Conservation (phyloP, 257 asterid species). For the Schizonepeta tenuifolia region DNA sequence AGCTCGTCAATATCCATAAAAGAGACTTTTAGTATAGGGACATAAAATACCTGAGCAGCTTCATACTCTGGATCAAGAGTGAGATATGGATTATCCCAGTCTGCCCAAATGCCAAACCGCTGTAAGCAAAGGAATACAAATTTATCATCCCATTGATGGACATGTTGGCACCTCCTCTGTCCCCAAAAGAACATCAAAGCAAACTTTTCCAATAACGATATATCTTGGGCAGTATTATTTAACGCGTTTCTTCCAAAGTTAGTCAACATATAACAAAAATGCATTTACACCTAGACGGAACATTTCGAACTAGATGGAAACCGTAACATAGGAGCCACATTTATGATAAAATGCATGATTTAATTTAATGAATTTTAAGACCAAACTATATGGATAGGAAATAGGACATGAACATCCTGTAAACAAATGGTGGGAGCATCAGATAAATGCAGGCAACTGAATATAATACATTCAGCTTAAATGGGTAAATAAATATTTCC, state of each 20-base stretch:
- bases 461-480: slow-evolving; percentile 3
- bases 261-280: slow-evolving; percentile 5
- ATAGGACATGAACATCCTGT: neutral
- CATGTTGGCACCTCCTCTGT: too few relatives aligned
- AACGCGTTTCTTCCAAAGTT: neutral
- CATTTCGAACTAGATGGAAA: slow-evolving; percentile 19
- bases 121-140: slow-evolving; percentile 42
- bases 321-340: slow-evolving; percentile 17
- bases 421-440: slow-evolving; percentile 13
- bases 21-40: slow-evolving; percentile 8
- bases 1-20: slow-evolving; percentile 24
- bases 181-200: too few relatives aligned
- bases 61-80: slow-evolving; percentile 99
- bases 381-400: slow-evolving; percentile 16
- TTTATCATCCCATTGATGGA: slow-evolving; percentile 18
- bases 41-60: slow-evolving; percentile 90
- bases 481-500: slow-evolving; percentile 22
- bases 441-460: slow-evolving; percentile 1
- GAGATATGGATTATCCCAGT: slow-evolving; percentile 96
- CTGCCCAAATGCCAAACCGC: slow-evolving; percentile 96
- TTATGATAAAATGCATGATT: neutral
- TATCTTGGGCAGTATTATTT: neutral
- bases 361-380: neutral
- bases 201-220: neutral
- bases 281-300: neutral